phyloP scores from a whole-genome alignment of 768 basidiomycete species.

The Russula virescens region DNA sequence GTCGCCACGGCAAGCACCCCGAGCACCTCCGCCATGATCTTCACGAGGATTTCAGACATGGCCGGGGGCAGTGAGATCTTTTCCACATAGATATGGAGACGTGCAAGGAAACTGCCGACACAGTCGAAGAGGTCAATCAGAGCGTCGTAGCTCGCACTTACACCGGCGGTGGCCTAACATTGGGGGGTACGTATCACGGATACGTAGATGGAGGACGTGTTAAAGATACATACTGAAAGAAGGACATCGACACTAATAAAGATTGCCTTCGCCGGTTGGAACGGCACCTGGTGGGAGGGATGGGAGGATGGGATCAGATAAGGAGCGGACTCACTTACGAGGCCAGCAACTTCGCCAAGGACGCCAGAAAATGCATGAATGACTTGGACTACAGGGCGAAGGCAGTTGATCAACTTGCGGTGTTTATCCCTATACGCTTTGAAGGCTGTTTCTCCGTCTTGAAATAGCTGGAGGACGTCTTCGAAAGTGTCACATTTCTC shows the following conservation, averaged over 20 bases:
- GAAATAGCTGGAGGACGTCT: background rate
- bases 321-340: background rate
- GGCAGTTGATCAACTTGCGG: background rate
- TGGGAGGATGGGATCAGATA: background rate
- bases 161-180: background rate
- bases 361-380: background rate
- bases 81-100: background rate
- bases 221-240: background rate
- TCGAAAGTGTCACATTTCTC: background rate
- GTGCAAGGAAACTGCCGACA: background rate
- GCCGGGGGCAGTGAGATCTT: background rate
- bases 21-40: background rate
- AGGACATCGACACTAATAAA: background rate
- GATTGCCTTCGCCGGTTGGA: background rate
- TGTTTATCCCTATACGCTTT: background rate
- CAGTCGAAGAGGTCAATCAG: background rate
- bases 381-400: background rate
- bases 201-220: background rate
- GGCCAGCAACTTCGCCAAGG: background rate
- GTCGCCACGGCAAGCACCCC: background rate
- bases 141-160: background rate
- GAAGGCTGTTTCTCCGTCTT: background rate
- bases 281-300: background rate
- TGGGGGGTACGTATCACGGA: too few species aligned
- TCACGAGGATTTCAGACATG: background rate